A percentile compares a stretch with the other conserved stretches of the same genome.
phyloP scores from a whole-genome alignment of 2,329 filamentous ascomycete genomes.

The Herpotrichia juniperi region DNA sequence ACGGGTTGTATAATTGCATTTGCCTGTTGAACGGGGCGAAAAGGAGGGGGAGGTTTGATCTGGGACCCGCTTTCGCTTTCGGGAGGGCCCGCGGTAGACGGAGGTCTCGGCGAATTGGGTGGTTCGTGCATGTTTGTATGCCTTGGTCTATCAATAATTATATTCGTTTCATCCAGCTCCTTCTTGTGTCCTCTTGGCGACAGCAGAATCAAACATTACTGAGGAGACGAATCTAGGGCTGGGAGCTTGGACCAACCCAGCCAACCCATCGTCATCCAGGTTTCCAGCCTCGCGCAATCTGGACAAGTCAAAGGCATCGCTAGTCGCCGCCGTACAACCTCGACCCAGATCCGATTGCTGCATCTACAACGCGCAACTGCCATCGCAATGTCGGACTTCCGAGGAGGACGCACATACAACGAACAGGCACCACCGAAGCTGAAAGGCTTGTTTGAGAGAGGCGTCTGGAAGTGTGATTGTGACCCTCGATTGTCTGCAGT shows the following conservation, averaged over 20 bases:
- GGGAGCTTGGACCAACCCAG: background rate
- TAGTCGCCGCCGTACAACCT: background rate
- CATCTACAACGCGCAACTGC: too few relatives aligned
- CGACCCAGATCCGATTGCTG: too few relatives aligned
- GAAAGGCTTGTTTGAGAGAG: slow-evolving; percentile 28
- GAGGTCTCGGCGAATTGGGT: background rate
- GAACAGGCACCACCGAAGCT: slow-evolving; percentile 8
- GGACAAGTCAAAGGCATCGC: background rate
- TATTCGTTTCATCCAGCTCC: too few relatives aligned
- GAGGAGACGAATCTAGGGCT: background rate
- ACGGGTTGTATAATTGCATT: too few relatives aligned
- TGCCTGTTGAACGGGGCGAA: background rate
- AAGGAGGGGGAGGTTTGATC: background rate
- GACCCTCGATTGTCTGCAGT: slow-evolving; percentile 59
- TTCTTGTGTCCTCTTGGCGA: too few relatives aligned
- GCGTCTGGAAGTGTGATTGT: slow-evolving; percentile 53
- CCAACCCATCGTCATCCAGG: background rate
- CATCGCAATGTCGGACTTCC: background rate
- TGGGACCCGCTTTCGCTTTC: background rate
- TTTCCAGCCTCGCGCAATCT: background rate
- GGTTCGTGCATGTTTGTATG: too few relatives aligned
- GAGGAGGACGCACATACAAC: slow-evolving; percentile 12
- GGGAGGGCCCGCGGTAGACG: background rate
- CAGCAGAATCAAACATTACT: too few relatives aligned
- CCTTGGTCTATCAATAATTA: too few relatives aligned